phyloP scores from a whole-genome alignment of 1,284 basidiomycete genomes.

The Fomitiporia mediterranea region DNA sequence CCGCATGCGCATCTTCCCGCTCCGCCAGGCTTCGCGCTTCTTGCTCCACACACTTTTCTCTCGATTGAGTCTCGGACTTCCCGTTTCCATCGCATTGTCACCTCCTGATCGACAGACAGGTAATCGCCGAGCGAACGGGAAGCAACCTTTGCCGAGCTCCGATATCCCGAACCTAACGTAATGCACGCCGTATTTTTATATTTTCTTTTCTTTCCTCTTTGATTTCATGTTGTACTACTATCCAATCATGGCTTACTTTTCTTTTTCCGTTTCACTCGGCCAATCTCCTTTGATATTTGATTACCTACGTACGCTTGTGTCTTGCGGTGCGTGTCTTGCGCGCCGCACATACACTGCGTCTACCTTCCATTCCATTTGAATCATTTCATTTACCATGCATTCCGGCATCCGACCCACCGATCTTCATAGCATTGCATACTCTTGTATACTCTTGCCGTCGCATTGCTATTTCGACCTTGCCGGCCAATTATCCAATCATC shows the following conservation, averaged over 20 bases:
- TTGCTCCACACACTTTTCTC: not conserved
- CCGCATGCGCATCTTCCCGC: not conserved
- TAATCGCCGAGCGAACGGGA: no score
- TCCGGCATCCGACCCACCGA: not conserved
- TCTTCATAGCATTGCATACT: not conserved
- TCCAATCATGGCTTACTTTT: not conserved
- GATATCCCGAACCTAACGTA: slow-evolving; percentile 1
- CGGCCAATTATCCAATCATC: no score
- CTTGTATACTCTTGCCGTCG: not conserved
- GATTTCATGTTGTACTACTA: slow-evolving; percentile 7
- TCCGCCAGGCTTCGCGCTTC: not conserved
- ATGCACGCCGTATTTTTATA: not conserved
- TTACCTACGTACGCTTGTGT: not conserved
- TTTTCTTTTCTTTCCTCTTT: not conserved
- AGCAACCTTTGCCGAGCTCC: no score
- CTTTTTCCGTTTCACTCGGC: not conserved
- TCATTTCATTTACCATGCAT: not conserved
- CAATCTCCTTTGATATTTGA: not conserved
- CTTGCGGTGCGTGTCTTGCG: not conserved
- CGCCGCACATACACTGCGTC: not conserved
- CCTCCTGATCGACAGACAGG: no score
- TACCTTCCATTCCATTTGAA: not conserved
- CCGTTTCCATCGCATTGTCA: not conserved
- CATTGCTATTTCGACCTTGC: no score
- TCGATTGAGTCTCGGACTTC: not conserved